Evolutionary conservation across 495 filamentous ascomycete species (phyloP).

Genomic region (Podospora pseudoanserina): DNA sequence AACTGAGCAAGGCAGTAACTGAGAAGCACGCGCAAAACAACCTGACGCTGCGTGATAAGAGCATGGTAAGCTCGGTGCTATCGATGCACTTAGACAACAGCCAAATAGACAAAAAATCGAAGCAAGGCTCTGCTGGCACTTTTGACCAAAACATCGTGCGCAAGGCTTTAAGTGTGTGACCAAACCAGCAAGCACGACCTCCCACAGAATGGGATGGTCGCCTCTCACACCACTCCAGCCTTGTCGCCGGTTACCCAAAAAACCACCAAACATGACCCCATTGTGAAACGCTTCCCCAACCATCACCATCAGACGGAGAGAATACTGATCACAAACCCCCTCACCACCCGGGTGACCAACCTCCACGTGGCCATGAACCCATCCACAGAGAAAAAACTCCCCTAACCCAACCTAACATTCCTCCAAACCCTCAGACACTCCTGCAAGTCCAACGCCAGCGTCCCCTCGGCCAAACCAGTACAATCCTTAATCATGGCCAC

Average conservation of each 20-base stretch:
- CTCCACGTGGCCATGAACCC: neutral
- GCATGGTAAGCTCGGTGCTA: neutral
- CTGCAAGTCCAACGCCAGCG: constrained; percentile 56
- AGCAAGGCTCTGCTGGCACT: neutral
- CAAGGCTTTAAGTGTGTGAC: neutral
- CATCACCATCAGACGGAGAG: neutral
- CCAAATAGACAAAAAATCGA: neutral
- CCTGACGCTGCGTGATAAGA: neutral
- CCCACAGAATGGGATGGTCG: neutral
- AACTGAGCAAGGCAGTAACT: neutral
- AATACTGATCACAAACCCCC: neutral
- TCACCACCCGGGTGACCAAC: neutral
- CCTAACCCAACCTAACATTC: constrained; percentile 43
- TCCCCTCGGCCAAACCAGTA: constrained; percentile 46
- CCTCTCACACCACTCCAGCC: neutral
- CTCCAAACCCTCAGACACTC: constrained; percentile 60
- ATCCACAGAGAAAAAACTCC: neutral
- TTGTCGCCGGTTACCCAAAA: neutral
- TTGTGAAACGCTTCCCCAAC: neutral
- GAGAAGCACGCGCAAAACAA: neutral
- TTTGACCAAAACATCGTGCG: neutral
- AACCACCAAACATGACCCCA: neutral
- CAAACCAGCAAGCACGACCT: neutral
- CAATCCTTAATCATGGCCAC: constrained; percentile 50
- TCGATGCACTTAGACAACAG: too few relatives aligned